A percentile compares a stretch with the other conserved stretches of the same genome.
Conservation (phyloP, 2,329 filamentous ascomycete genomes). For the Geosmithia morbida region DNA sequence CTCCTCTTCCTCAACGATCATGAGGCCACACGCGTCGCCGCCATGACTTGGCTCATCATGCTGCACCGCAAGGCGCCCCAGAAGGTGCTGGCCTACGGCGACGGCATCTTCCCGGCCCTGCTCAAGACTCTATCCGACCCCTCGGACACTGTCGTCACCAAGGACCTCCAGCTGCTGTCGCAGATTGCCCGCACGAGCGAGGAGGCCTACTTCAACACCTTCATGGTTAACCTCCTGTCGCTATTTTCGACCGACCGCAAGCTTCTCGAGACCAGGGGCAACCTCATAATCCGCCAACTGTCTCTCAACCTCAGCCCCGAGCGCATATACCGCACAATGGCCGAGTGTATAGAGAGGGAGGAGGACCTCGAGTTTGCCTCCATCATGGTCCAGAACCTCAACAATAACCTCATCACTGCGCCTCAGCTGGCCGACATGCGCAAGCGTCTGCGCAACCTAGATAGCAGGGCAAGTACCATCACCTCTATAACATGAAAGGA, state of each 20-base stretch:
- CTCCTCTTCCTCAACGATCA: constrained; percentile 92
- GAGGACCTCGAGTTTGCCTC: constrained; percentile 97
- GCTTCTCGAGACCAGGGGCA: constrained; percentile 81
- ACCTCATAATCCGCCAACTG: constrained; percentile 89
- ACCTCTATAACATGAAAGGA: too few species aligned
- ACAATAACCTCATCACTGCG: constrained; percentile 97
- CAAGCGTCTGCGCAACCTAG: constrained; percentile 78
- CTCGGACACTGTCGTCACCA: constrained; percentile 87
- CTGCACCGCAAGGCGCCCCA: constrained; percentile 86
- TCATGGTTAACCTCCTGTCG: constrained; percentile 94
- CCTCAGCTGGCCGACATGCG: constrained; percentile 84
- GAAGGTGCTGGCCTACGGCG: constrained; percentile 89
- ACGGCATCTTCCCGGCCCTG: constrained; percentile 89
- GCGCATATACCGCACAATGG: constrained; percentile 86
- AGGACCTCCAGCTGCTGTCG: constrained; percentile 82
- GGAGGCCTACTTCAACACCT: constrained; percentile 93
- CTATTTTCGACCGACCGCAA: constrained; percentile 90
- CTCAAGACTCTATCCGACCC: constrained; percentile 94
- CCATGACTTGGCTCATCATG: constrained; percentile 95
- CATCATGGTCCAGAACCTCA: constrained; percentile 98
- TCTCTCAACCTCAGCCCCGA: constrained; percentile 89
- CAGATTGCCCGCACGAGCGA: constrained; percentile 96
- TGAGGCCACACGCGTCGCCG: constrained; percentile 86
- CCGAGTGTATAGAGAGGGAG: constrained; percentile 93
- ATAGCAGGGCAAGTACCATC: constrained; percentile 49